Evolutionary conservation across 129 eudicot genomes (phyloP), one percentile per base, ranked within the genome.

Genomic region (Flaveria ramosissima): DNA sequence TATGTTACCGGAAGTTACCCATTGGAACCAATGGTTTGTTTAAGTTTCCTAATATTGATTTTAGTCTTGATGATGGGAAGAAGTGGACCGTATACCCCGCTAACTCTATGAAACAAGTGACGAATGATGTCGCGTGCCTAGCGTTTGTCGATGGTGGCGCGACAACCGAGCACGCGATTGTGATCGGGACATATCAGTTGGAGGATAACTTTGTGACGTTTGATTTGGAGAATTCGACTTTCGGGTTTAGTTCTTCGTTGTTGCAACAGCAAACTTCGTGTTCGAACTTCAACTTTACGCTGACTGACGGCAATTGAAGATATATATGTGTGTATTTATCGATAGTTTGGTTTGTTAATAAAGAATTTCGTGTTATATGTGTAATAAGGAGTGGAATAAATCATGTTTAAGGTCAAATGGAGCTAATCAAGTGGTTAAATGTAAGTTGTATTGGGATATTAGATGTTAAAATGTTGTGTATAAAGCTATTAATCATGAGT

Each of bases 171-270:
- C 72, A 61, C n/a, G 83, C 75, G 3, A 46, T 83, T n/a, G 87
- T 83, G 68, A 83, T 86, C 1, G 89, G 89, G 30, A 67, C 81
- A 2, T 80, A 64, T 73, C 85, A 86, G 74, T 66, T 86, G 10
- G 85, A 86, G 56, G 79, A 86, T 20, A 83, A 81, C 59, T 80
- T 86, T 47, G 13, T 83, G 74, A 42, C 51, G 75, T 88, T 88
- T 80, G 87, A 88, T 80, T 48, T 83, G 30, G 84, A 61, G 47
- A 77, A 76, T 50, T 85, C 84, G 12, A 78, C 73, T 74, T 71
- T 88, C 4, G 92, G 92, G 6, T 88, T 88, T 71, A 88, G 87
- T 64, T 77, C 85, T 24, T 63, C 85, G 15, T 20, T 88, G 73
- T 71, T 85, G 11, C 69, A 36, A n/a, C 13, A 30, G 42, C 39